phyloP scores from a whole-genome alignment of 1,284 basidiomycete genomes.

The Boletus chippewaensis region DNA sequence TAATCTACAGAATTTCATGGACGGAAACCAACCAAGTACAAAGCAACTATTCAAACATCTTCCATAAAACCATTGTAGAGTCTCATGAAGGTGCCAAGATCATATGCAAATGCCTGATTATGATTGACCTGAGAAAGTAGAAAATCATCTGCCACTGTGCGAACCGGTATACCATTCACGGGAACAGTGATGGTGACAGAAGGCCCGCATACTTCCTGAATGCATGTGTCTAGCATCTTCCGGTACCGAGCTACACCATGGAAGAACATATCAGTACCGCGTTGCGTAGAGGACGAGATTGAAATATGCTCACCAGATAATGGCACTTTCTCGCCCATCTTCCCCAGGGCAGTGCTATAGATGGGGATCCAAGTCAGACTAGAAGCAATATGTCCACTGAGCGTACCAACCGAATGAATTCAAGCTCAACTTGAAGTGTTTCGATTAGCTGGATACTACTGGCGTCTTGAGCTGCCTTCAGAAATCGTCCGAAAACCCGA shows the following conservation, averaged over 20 bases:
- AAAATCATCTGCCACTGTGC: slow-evolving; percentile 9
- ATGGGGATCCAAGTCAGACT: neutral
- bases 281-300: neutral
- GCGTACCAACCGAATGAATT: slow-evolving; percentile 54
- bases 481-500: slow-evolving; percentile 57
- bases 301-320: slow-evolving; percentile 42
- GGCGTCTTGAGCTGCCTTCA: slow-evolving; percentile 51
- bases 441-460: slow-evolving; percentile 47
- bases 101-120: slow-evolving; percentile 5
- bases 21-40: neutral
- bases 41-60: slow-evolving; percentile 2
- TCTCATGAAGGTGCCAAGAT: slow-evolving; percentile 15
- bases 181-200: slow-evolving; percentile 13
- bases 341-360: slow-evolving; percentile 49
- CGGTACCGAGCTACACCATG: slow-evolving; percentile 46
- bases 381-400: neutral
- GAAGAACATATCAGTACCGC: neutral
- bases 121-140: slow-evolving; percentile 17
- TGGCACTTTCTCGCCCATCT: slow-evolving; percentile 59
- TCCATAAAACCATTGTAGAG: slow-evolving; percentile 4
- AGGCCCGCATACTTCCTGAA: slow-evolving; percentile 32
- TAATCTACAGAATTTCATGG: neutral
- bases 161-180: slow-evolving; percentile 5
- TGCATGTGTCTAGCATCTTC: slow-evolving; percentile 50
- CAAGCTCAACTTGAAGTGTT: slow-evolving; percentile 53